A percentile compares a stretch with the other conserved stretches of the same genome.
Conservation (phyloP, 106 monocot genomes). For the Apostasia shenzhenica region DNA sequence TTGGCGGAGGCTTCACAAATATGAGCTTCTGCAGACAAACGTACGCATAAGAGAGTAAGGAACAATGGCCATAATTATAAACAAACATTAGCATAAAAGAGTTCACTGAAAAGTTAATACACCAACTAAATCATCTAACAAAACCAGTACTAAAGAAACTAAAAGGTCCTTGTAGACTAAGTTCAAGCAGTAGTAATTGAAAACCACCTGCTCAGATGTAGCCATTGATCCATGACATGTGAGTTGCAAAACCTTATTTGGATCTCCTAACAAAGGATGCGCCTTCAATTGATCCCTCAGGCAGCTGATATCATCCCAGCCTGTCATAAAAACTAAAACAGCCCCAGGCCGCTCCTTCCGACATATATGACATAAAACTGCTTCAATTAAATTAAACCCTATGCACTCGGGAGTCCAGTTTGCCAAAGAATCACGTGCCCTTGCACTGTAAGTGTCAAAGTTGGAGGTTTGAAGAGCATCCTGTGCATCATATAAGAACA, state of each 20-base stretch:
- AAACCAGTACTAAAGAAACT: too few species aligned
- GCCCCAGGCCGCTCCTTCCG: slow-evolving; percentile 88
- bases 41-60: too few species aligned
- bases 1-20: slow-evolving; percentile 88
- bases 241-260: slow-evolving; percentile 82
- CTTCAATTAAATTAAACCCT: slow-evolving; percentile 97
- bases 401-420: slow-evolving; percentile 97
- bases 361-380: slow-evolving; percentile 95
- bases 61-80: neutral
- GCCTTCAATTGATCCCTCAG: slow-evolving; percentile 93
- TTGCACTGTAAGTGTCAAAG: slow-evolving; percentile 74
- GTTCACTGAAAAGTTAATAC: too few species aligned
- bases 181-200: neutral
- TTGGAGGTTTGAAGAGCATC: slow-evolving; percentile 77
- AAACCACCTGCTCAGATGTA: slow-evolving; percentile 86
- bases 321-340: slow-evolving; percentile 98
- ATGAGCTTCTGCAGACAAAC: slow-evolving; percentile 71
- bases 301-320: slow-evolving; percentile 99
- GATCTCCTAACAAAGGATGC: slow-evolving; percentile 95
- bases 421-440: slow-evolving; percentile 83
- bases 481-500: slow-evolving; percentile 24
- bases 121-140: too few species aligned
- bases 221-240: slow-evolving; percentile 99
- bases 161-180: too few species aligned
- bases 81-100: neutral